phyloP scores from a whole-genome alignment of 192 early-diverging fungal genomes.

The Fimicolochytrium jonesii region DNA sequence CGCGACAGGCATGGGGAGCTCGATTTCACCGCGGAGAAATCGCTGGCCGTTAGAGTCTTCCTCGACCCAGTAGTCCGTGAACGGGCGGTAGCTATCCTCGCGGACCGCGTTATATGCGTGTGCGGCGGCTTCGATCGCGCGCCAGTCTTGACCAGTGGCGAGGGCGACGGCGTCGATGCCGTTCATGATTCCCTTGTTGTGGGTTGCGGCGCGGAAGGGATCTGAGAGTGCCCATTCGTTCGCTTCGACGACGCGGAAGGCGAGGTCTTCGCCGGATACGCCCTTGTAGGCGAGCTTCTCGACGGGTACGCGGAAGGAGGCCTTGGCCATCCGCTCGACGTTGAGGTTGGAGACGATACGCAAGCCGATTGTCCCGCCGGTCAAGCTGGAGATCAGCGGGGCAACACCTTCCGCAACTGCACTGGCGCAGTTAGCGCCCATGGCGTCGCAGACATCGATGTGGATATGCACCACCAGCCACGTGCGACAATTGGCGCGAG shows the following conservation, averaged over 20 bases:
- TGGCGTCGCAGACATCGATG: conserved; percentile 74
- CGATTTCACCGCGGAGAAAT: conserved; percentile 62
- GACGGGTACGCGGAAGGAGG: conserved; percentile 59
- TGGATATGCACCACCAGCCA: conserved; percentile 74
- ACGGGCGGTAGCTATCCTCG: conserved; percentile 50
- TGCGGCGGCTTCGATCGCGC: conserved; percentile 67
- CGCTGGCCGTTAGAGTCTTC: conserved; percentile 38
- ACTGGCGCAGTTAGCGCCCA: conserved; percentile 72
- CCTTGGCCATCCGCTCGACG: conserved; percentile 56
- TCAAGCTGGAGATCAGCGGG: conserved; percentile 50
- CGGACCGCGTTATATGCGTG: conserved; percentile 56
- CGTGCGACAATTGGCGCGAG: conserved; percentile 20
- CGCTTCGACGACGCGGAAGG: conserved; percentile 62
- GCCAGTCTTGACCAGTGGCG: conserved; percentile 75
- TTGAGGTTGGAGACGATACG: conserved; percentile 68
- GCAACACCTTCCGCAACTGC: conserved; percentile 69
- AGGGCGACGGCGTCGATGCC: conserved; percentile 74
- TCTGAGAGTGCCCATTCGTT: conserved; percentile 67
- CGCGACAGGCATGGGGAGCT: conserved; percentile 67
- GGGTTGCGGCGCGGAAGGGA: conserved; percentile 66
- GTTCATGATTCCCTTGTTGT: conserved; percentile 83
- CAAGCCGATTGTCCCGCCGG: conserved; percentile 56
- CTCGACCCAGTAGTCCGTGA: conserved; percentile 73
- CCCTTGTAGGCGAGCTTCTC: conserved; percentile 61
- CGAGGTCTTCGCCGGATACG: conserved; percentile 56